These are phyloP conservation scores for Aspergillus leporis DNA, from an alignment of 495 filamentous ascomycete species.

Conservation along the genomic window DNA sequence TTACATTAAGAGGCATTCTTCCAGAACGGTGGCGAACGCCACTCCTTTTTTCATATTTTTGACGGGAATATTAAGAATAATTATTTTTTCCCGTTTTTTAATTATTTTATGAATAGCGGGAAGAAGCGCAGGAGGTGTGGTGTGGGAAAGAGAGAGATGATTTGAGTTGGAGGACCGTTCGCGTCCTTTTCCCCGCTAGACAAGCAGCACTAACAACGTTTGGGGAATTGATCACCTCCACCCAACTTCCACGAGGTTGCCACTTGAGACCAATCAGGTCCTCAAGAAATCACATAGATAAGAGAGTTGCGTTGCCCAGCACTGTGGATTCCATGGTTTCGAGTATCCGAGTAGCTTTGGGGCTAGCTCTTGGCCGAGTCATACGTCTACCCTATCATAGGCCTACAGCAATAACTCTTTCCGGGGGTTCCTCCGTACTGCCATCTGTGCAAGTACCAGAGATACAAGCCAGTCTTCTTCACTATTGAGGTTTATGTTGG, in stretches of 20 bases:
- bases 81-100: too few relatives aligned
- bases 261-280: neutral
- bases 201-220: neutral
- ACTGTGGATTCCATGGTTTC: neutral
- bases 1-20: neutral
- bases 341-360: neutral
- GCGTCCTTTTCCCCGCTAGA: conserved; percentile 1
- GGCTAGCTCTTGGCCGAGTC: neutral
- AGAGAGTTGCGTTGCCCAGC: conserved; percentile 1
- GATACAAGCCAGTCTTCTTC: too few relatives aligned
- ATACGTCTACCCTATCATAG: neutral
- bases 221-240: neutral
- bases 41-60: too few relatives aligned
- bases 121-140: neutral
- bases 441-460: too few relatives aligned
- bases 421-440: too few relatives aligned
- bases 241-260: neutral
- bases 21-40: neutral
- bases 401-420: too few relatives aligned
- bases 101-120: neutral
- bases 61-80: too few relatives aligned
- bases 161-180: neutral
- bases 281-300: neutral
- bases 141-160: too few relatives aligned
- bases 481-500: too few relatives aligned